These are phyloP conservation scores for Phoenix dactylifera DNA, from an alignment of 176 grass and related monocot genomes.

Conservation along the genomic window DNA sequence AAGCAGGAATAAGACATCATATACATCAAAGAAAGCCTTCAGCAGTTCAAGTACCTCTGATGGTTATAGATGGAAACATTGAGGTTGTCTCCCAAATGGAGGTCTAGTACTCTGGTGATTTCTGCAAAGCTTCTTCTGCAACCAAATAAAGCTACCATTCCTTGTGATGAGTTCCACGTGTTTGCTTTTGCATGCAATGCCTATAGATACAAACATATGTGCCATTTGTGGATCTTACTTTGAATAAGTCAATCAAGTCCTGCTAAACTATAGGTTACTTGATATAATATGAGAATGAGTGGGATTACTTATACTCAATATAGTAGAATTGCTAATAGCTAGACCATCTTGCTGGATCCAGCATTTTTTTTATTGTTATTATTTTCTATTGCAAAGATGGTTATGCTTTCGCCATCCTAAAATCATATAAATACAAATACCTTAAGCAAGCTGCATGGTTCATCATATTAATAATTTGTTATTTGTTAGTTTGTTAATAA, in stretches of 20 bases:
- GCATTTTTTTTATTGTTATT: no score
- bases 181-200: no score
- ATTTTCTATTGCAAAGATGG: no score
- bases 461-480: no score
- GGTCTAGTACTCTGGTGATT: not conserved
- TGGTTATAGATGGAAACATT: not conserved
- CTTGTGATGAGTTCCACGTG: no score
- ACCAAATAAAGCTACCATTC: no score
- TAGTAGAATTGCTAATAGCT: not conserved
- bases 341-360: not conserved
- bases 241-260: not conserved
- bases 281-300: not conserved
- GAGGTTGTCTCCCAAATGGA: constrained; percentile 3
- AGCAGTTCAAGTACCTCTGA: not conserved
- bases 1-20: no score
- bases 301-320: not conserved
- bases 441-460: no score
- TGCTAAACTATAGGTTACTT: not conserved
- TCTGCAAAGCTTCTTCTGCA: constrained; percentile 1
- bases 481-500: no score
- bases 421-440: no score
- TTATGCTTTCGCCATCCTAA: no score
- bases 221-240: not conserved
- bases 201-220: not conserved
- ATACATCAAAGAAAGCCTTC: no score